Conservation (phyloP, 345 rosid genomes). For the Fremontodendron californicum region DNA sequence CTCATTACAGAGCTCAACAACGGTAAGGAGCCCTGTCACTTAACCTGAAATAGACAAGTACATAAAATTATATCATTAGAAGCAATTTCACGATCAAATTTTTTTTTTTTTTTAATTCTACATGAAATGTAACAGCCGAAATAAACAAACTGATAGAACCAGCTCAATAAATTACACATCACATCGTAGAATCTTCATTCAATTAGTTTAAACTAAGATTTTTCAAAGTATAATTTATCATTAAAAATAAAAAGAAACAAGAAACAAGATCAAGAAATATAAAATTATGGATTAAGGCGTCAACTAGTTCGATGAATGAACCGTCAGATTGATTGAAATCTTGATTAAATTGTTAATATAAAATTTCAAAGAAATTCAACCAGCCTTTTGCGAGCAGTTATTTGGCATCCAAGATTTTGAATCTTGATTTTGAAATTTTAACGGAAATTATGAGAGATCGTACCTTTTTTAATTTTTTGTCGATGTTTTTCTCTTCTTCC, state of each 20-base stretch:
- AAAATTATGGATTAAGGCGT: not conserved
- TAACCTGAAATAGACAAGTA: not conserved
- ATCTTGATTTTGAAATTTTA: not conserved
- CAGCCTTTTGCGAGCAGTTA: not conserved
- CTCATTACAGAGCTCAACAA: conserved; percentile 21
- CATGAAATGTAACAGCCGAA: not conserved
- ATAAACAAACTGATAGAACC: not conserved
- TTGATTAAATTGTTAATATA: not conserved
- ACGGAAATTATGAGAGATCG: not conserved
- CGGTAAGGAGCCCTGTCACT: not conserved
- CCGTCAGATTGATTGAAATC: not conserved
- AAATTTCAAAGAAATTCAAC: conserved; percentile 1
- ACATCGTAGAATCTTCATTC: not conserved
- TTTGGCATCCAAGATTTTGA: not conserved
- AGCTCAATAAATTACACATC: not conserved
- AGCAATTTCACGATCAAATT: not conserved
- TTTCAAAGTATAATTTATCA: not conserved
- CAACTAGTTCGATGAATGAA: not conserved
- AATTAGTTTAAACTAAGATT: not conserved
- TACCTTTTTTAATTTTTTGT: not conserved
- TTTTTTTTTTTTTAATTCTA: not conserved
- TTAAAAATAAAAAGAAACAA: not conserved
- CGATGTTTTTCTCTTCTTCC: not conserved
- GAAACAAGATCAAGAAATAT: not conserved
- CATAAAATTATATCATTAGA: not conserved